Evolutionary conservation across 306 rosid species (phyloP), one percentile per base, ranked within the genome.

Genomic region (Acacia acuminata): DNA sequence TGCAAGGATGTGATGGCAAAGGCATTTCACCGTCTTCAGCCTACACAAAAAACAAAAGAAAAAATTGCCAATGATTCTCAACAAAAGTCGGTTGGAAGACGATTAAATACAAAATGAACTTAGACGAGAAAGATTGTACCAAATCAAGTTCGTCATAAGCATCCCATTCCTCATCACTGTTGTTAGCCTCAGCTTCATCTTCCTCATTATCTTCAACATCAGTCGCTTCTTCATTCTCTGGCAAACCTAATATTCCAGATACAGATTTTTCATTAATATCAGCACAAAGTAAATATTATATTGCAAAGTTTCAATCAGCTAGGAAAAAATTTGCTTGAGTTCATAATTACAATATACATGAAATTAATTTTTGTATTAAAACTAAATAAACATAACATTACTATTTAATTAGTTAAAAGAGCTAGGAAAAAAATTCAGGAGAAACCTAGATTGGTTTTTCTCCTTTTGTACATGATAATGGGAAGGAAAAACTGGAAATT

Each of bases 1-100:
- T 93, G 91, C 97, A 86, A 63, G 97, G 79, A 68, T 89, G 82
- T 68, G 94, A 53, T 60, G 90, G 90, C 80, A 90, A 71, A 76
- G 91, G 88, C 68, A 90, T 81, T 72, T 89, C 94, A 79, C 66
- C 69, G 48, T 93, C 94, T 61, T 84, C 95, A 51, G 58, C 94
- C 98, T 93, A 82, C 89, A 88, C 40, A 76, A 74, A 74, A 86
- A 79, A 69, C 34, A 85, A 67, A 45, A 78, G n/a, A 60, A 76
- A 30, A 56, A 76, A 67, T 58, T 66, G 80, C 63, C 73, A 79
- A 34, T n/a, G 20, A 22, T 27, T 40, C 10, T 20, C 34, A 66
- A 38, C 15, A 45, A 85, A 86, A 82, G 32, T 58, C 34, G 65
- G 10, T 74, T 6, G 8, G 24, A 81, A 50, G 67, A 61, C 10